Base-by-base conservation (phyloP, 257 asterid genomes). In the Asclepias syriaca region DNA sequence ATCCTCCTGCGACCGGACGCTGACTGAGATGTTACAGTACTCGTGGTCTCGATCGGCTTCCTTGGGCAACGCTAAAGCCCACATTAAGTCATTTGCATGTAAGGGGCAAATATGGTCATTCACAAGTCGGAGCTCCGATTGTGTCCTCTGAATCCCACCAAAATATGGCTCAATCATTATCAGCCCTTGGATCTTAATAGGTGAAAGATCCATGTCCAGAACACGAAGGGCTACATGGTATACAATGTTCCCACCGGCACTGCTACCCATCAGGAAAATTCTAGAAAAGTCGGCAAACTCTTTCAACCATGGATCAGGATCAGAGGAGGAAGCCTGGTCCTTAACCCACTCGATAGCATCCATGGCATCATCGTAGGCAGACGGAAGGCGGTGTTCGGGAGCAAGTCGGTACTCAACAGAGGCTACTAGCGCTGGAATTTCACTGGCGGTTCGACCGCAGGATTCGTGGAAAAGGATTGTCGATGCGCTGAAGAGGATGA, bases 331-430 rank as follows among this genome's bases (percentile, higher is more conserved):
- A 0, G 87, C 87, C 63, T 86, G 87, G 24, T 61, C 74, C 19
- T 75, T 77, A 1, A 64, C 82, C 96, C 97, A 90, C 7, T 0
- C 2, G 18, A 88, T 49, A 7, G 97, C 89, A 46, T 90, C 97
- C 70, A 74, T 59, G 3, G 91, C 97, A 69, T 90, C 97, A 7
- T 88, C 90, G 70, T 88, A 88, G 11, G 97, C 95, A 5, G 97
- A 93, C 0, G 97, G 93, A 69, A 89, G 94, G 60, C 92, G 92
- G 78, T 89, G 77, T 34, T 89, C 94, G 7, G 96, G 96, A 0
- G 92, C 89, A 0, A 84, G 88, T 2, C 96, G 92, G 78, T 86
- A 87, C 57, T 86, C 90, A 6, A 89, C 79, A 48, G 91, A 82
- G 64, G 84, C 89, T 73, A 89, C 61, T 12, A 89, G 40, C 10